Percentiles rank a stretch among this genome's conserved stretches.
These are phyloP conservation scores for Creolimax fragrantissima DNA, from an alignment of 78 protist species.

Conservation along the genomic window DNA sequence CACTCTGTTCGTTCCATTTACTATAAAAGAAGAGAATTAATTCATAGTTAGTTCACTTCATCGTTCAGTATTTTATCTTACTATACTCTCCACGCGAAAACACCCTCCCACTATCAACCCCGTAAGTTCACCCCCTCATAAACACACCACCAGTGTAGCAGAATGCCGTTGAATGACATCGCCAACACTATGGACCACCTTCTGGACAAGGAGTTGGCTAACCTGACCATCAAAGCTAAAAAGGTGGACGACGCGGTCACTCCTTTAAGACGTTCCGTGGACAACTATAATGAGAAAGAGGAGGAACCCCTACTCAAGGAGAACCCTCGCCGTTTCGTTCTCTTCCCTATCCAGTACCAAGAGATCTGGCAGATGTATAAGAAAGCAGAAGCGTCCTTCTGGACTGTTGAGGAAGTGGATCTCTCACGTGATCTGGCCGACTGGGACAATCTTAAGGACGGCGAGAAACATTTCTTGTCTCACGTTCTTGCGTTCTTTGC, in stretches of 20 bases:
- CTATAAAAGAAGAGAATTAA: no score
- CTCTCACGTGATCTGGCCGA: slow-evolving; percentile 63
- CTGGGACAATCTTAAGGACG: slow-evolving; percentile 72
- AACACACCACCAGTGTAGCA: no score
- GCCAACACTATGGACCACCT: no score
- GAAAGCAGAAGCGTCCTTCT: slow-evolving; percentile 84
- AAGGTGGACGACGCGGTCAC: background rate
- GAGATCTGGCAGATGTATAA: slow-evolving; percentile 86
- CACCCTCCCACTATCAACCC: no score
- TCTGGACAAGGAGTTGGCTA: background rate
- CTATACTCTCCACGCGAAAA: no score
- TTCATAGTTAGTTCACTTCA: no score
- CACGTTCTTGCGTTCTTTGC: slow-evolving; percentile 95
- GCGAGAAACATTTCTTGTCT: slow-evolving; percentile 84
- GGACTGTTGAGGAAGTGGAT: slow-evolving; percentile 97
- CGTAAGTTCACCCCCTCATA: no score
- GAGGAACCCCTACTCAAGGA: slow-evolving; percentile 30
- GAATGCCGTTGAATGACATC: background rate
- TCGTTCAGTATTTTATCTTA: no score
- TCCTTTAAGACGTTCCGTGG: background rate
- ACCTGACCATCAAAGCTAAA: background rate
- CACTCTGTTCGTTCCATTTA: no score
- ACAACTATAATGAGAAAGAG: background rate
- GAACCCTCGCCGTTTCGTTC: slow-evolving; percentile 35
- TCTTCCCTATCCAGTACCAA: slow-evolving; percentile 42